Percentiles rank a stretch among this genome's conserved stretches.
These are phyloP conservation scores for Flaveria trinervia DNA, from an alignment of 129 eudicot genomes.

Conservation along the genomic window DNA sequence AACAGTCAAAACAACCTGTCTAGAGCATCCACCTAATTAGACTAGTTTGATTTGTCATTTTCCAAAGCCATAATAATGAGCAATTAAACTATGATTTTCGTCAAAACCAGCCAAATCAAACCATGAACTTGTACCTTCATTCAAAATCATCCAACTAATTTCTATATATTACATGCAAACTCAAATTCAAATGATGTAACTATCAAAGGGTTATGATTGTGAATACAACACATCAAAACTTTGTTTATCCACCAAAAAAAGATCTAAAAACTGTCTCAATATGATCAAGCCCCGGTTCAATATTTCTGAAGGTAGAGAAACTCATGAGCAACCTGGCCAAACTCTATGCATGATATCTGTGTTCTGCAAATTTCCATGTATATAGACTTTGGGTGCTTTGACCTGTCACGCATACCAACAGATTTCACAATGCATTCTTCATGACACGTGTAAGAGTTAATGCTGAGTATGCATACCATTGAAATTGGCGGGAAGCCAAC, in stretches of 20 bases:
- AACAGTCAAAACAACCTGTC: background rate
- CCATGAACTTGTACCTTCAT: background rate
- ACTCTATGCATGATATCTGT: constrained; percentile 42
- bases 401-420: constrained; percentile 46
- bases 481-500: constrained; percentile 63
- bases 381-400: constrained; percentile 67
- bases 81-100: background rate
- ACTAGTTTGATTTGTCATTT: background rate
- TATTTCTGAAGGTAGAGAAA: background rate
- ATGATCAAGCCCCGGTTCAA: background rate
- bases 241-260: background rate
- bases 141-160: background rate
- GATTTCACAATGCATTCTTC: background rate
- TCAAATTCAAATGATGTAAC: background rate
- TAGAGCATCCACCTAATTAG: background rate
- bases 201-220: background rate
- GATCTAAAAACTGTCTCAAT: background rate
- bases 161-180: background rate
- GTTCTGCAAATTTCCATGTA: constrained; percentile 59
- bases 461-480: constrained; percentile 48
- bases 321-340: constrained; percentile 79
- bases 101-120: background rate
- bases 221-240: constrained; percentile 17
- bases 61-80: background rate
- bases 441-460: background rate